Evolutionary conservation across 805 yeast species (phyloP).

Genomic region (Metschnikowia lunata): DNA sequence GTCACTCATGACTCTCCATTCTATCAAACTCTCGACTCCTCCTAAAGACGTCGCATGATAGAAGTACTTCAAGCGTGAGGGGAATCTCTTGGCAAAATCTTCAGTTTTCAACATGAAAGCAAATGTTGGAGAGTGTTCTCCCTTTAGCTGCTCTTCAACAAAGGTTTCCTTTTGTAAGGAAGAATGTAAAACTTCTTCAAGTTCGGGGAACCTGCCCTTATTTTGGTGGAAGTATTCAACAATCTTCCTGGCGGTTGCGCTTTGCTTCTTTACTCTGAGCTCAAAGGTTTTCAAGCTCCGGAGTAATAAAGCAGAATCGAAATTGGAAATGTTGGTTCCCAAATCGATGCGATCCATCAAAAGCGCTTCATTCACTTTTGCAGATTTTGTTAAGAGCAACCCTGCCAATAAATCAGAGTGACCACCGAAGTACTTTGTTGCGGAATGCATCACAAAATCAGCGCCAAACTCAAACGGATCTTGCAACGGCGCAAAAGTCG

Average conservation of each 20-base stretch:
- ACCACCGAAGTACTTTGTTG: slow-evolving; percentile 93
- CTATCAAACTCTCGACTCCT: slow-evolving; percentile 85
- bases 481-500: slow-evolving; percentile 88
- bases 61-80: slow-evolving; percentile 62
- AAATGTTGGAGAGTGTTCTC: slow-evolving; percentile 70
- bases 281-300: slow-evolving; percentile 81
- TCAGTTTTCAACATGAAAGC: slow-evolving; percentile 50
- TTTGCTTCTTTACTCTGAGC: slow-evolving; percentile 64
- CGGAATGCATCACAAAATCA: slow-evolving; percentile 88
- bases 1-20: slow-evolving; percentile 80
- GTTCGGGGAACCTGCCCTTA: slow-evolving; percentile 41
- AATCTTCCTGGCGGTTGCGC: slow-evolving; percentile 54
- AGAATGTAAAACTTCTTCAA: slow-evolving; percentile 61
- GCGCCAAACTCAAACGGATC: slow-evolving; percentile 81
- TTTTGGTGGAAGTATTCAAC: slow-evolving; percentile 58
- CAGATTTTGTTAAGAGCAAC: slow-evolving; percentile 60
- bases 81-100: slow-evolving; percentile 58
- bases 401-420: slow-evolving; percentile 91
- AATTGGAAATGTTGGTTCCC: slow-evolving; percentile 76
- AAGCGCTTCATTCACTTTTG: slow-evolving; percentile 42
- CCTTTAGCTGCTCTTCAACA: slow-evolving; percentile 61
- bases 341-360: slow-evolving; percentile 60
- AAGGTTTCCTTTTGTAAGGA: slow-evolving; percentile 70
- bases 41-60: slow-evolving; percentile 93
- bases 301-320: slow-evolving; percentile 69